Evolutionary conservation across 1,284 basidiomycete genomes (phyloP), one percentile per base, ranked within the genome.

Genomic region (Albatrellus sp.): DNA sequence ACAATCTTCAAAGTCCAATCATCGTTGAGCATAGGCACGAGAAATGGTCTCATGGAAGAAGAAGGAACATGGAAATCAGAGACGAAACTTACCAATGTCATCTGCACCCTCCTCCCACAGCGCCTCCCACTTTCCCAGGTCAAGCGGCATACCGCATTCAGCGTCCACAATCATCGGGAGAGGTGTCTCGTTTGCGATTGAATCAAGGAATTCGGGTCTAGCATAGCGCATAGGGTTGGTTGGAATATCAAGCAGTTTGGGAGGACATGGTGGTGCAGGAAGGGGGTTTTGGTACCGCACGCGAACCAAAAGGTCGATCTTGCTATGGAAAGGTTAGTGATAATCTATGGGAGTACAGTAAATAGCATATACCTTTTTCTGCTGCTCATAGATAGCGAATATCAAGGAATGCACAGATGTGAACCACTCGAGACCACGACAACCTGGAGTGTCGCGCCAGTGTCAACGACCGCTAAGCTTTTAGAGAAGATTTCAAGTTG

Each of bases 131-230:
- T 73, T 72, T 17, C 85, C 82, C 40, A 94, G 63, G 58, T 96
- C 88, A 17, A 97, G 64, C 0, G 91, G 90, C 90, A 97, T 93
- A 1, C 92, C 92, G 56, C 84, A 83, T 60, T 97, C 92, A 1
- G 87, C 85, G 55, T 97, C 92, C 1, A 94, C 82, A 48, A 96
- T 82, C 87, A 97, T 90, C 0, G 92, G 90, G 9, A 94, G 60
- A 0, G 84, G 82, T 5, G 80, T 77, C 39, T 87, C 85, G 41
- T 81, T 77, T 1, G 86, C 84, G 36, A 96, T 67, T 14, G 80
- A 72, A 50, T 87, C 77, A 19, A 92, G 72, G 54, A 91, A 92
- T 55, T 85, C 81, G 13, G 89, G 85, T 24, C 75, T 75, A 17
- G 88, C 84, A 62, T 94, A 90, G 34, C 92, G 85, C 57, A 75